Evolutionary conservation across 495 filamentous ascomycete species (phyloP).

Genomic region (Penicillium antarcticum): DNA sequence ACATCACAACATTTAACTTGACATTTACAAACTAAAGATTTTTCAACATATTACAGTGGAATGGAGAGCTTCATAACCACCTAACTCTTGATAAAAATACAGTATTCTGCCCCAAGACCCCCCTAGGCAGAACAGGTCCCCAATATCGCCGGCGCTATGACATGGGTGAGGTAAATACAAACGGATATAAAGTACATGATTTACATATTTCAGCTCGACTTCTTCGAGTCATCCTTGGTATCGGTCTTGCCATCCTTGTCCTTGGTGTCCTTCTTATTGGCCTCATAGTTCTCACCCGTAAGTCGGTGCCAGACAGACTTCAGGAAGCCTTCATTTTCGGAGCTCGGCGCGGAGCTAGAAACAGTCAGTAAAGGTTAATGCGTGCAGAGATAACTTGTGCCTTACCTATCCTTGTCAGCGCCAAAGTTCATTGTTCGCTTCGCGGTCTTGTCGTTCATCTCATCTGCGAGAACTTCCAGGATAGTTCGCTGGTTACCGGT

Average conservation of each 20-base stretch:
- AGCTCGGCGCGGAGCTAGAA: slow-evolving; percentile 11
- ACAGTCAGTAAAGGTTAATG: slow-evolving; percentile 1
- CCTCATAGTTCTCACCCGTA: slow-evolving; percentile 66
- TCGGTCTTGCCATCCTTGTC: slow-evolving; percentile 36
- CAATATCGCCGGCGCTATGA: slow-evolving; percentile 49
- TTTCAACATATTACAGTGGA: slow-evolving; percentile 5
- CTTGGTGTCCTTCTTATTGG: slow-evolving; percentile 25
- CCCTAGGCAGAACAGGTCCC: slow-evolving; percentile 19
- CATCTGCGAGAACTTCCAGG: slow-evolving; percentile 91
- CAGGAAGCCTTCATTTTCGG: slow-evolving; percentile 73
- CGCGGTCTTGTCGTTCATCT: slow-evolving; percentile 88
- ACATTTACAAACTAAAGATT: too few species aligned
- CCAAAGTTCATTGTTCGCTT: slow-evolving; percentile 80
- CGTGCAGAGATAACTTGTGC: not conserved
- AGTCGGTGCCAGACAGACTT: slow-evolving; percentile 87
- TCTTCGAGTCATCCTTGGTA: slow-evolving; percentile 41
- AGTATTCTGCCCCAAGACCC: slow-evolving; percentile 14
- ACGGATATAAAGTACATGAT: slow-evolving; percentile 25
- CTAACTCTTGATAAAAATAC: slow-evolving; percentile 23
- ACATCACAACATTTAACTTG: too few species aligned
- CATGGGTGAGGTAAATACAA: slow-evolving; percentile 33
- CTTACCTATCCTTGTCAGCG: slow-evolving; percentile 41
- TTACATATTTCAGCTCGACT: slow-evolving; percentile 46
- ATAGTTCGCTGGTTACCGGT: slow-evolving; percentile 85
- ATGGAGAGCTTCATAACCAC: slow-evolving; percentile 25